Evolutionary conservation across 306 rosid species (phyloP).

Genomic region (Crotalaria pallida): DNA sequence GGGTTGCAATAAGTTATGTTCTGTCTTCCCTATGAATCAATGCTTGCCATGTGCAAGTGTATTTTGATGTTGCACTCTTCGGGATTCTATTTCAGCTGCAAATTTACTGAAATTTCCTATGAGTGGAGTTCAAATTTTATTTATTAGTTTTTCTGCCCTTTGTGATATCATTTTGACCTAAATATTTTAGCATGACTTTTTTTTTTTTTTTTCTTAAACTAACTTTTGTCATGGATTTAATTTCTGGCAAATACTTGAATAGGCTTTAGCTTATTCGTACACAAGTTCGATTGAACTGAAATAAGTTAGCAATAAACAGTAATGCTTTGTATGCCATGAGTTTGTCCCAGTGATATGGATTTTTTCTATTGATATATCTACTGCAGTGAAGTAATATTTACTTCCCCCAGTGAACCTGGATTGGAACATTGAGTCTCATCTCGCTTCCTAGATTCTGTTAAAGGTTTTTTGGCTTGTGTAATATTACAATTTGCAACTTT

Average conservation of each 20-base stretch:
- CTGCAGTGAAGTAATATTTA: background rate
- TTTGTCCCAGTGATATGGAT: background rate
- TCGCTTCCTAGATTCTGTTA: background rate
- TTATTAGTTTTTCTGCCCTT: slow-evolving; percentile 7
- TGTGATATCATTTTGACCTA: background rate
- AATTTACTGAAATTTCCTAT: background rate
- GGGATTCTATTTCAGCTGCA: background rate
- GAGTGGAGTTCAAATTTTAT: background rate
- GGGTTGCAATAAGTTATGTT: slow-evolving; percentile 6
- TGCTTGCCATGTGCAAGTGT: background rate
- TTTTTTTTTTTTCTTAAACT: background rate
- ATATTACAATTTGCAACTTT: background rate
- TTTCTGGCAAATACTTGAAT: background rate
- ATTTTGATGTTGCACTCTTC: background rate
- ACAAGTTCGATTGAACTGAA: background rate
- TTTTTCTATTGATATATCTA: background rate
- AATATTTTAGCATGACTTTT: background rate
- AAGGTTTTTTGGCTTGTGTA: background rate
- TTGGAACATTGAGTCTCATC: background rate
- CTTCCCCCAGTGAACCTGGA: background rate
- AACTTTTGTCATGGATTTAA: background rate
- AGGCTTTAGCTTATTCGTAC: background rate
- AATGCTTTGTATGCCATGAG: background rate
- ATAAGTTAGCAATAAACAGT: background rate
- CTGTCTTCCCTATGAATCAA: background rate